Conservation (phyloP, 768 basidiomycete genomes). For the Ephemerocybe angulata region DNA sequence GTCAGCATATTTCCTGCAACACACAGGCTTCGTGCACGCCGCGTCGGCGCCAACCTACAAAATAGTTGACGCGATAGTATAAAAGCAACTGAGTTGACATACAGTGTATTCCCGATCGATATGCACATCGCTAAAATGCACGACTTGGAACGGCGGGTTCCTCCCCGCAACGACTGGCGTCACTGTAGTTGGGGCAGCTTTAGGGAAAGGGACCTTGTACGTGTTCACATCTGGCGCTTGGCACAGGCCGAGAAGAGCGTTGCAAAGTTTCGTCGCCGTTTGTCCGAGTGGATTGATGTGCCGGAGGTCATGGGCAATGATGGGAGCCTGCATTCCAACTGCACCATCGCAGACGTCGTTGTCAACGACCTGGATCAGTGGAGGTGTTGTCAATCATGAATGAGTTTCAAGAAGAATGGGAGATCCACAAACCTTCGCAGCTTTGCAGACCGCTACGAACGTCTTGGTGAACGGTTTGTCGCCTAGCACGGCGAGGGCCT, state of each 20-base stretch:
- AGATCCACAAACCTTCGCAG: conserved; percentile 29
- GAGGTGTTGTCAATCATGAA: too few species aligned
- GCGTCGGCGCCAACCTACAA: conserved; percentile 48
- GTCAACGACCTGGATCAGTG: conserved; percentile 40
- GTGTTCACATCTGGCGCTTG: conserved; percentile 42
- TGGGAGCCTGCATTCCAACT: conserved; percentile 48
- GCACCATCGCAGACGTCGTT: conserved; percentile 56
- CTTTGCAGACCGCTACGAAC: conserved; percentile 43
- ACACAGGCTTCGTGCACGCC: conserved; percentile 59
- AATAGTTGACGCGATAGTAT: neutral
- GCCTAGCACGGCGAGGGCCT: conserved; percentile 45
- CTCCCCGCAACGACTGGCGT: conserved; percentile 34
- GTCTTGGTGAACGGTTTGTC: conserved; percentile 43
- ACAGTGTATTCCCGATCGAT: conserved; percentile 56
- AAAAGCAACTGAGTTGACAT: conserved; percentile 10
- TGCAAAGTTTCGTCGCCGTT: conserved; percentile 53
- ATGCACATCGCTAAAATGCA: conserved; percentile 62
- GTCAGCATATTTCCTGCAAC: conserved; percentile 52
- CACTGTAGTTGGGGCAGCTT: conserved; percentile 33
- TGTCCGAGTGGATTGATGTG: conserved; percentile 42
- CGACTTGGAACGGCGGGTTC: conserved; percentile 47
- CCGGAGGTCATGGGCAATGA: conserved; percentile 54
- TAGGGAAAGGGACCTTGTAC: conserved; percentile 44
- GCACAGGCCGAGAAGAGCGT: conserved; percentile 53
- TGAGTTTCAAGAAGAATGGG: neutral